Base-by-base conservation (phyloP, 2,329 filamentous ascomycete genomes). In the Fusarium continuum region DNA sequence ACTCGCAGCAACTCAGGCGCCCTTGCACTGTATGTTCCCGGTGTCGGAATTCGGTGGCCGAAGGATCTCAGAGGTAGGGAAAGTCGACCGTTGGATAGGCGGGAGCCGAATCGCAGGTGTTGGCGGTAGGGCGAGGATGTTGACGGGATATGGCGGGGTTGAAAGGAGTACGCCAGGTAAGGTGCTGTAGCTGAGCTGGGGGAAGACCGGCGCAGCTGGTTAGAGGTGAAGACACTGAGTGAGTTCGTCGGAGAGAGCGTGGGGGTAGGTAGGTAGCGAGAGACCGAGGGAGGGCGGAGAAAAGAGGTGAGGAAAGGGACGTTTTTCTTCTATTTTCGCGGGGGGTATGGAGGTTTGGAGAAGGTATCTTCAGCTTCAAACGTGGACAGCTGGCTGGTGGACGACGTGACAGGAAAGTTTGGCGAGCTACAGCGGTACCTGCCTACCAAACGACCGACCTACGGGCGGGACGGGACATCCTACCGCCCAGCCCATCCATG, bases 131-230 rank as follows among this genome's bases (percentile, higher is more conserved):
- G 48, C 52, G 48, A 65, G 19, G 40, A 39, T 39, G 58, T 52
- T 47, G 53, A 53, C 22, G 44, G 36, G 52, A 49, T 63, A 67
- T 71, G 69, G 68, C 62, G 68, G 68, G 68, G 68, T 71, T 64
- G 62, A 55, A 60, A 60, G 65, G 60, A 66, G 63, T 47, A 58
- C 57, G 53, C 47, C 28, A 59, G 22, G 34, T 23, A 31, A 46
- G 25, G 46, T 59, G 32, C 54, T 23, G 20, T 32, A 52, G 38
- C 46, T 60, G 55, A 55, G 48, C 43, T 59, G 44, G 47, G 40
- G 28, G 53, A 28, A 40, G 36, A 57, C 61, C 26, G 38, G 47
- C 56, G 49, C 53, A 69, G 66, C 66, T 59, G 45, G 49, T 34
- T 43, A 46, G 55, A 54, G 64, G 40, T 44, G 46, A 39, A 45